A percentile compares a stretch with the other conserved stretches of the same genome.
These are phyloP conservation scores for Chytriomyces sp. DNA, from an alignment of 192 early-diverging fungal genomes.

Conservation along the genomic window DNA sequence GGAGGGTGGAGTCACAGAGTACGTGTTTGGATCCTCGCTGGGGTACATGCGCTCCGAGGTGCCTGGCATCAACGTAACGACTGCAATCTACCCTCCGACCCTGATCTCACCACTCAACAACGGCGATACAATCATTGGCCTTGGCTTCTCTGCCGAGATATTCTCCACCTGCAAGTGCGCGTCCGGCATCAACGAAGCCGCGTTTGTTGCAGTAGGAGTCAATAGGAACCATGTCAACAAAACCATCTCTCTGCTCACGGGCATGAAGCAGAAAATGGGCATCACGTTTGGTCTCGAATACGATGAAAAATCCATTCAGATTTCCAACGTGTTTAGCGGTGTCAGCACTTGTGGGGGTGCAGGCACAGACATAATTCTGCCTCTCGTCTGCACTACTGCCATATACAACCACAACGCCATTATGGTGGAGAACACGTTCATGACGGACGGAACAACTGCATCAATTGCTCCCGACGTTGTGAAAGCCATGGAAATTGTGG, in stretches of 20 bases:
- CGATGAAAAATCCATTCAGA: not conserved
- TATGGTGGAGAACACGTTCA: constrained; percentile 2
- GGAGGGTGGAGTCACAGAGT: constrained; percentile 26
- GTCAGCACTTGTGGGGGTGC: constrained; percentile 4
- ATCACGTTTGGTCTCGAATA: constrained; percentile 8
- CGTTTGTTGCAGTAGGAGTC: constrained; percentile 1
- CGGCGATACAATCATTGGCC: constrained; percentile 31
- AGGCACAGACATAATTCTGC: not conserved
- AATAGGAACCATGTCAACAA: not conserved
- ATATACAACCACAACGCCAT: constrained; percentile 16
- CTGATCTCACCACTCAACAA: constrained; percentile 17
- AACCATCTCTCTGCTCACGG: not conserved
- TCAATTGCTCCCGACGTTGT: constrained; percentile 32
- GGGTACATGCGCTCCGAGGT: constrained; percentile 30
- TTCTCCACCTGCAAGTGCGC: constrained; percentile 15
- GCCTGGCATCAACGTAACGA: constrained; percentile 1
- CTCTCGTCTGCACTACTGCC: constrained; percentile 20
- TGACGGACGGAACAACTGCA: constrained; percentile 34
- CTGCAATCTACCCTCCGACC: not conserved
- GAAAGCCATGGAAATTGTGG: not conserved
- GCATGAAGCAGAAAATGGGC: constrained; percentile 2
- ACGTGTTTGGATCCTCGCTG: constrained; percentile 32
- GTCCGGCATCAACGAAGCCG: not conserved
- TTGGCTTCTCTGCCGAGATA: constrained; percentile 24
- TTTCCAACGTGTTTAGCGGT: constrained; percentile 25